Percentiles rank a stretch among this genome's conserved stretches.
Evolutionary conservation across 1,284 basidiomycete species (phyloP).

Genomic region (Sanghuangporus baumii): DNA sequence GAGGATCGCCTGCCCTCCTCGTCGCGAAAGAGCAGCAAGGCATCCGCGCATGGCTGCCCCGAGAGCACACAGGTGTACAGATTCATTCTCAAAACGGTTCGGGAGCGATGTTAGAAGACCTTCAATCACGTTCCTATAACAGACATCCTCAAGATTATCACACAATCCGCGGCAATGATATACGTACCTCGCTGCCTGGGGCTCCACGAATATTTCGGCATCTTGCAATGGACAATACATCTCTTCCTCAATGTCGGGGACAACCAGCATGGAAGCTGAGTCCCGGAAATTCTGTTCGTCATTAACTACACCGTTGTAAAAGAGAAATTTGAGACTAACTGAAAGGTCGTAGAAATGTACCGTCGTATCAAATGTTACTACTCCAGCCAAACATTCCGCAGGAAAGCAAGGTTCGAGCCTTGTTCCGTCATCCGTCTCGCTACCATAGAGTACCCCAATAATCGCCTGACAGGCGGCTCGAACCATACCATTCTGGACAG

Average conservation of each 20-base stretch:
- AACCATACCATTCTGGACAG: slow-evolving; percentile 74
- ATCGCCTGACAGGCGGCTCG: slow-evolving; percentile 64
- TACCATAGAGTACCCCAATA: slow-evolving; percentile 66
- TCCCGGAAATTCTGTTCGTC: slow-evolving; percentile 45
- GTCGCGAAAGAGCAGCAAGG: slow-evolving; percentile 68
- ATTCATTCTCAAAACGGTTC: slow-evolving; percentile 51
- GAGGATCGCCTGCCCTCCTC: slow-evolving; percentile 82
- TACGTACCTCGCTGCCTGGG: slow-evolving; percentile 60
- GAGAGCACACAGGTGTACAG: slow-evolving; percentile 57
- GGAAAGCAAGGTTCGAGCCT: slow-evolving; percentile 48
- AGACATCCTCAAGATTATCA: background rate
- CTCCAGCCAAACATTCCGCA: slow-evolving; percentile 54
- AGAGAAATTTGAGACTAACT: slow-evolving; percentile 42
- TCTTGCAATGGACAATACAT: slow-evolving; percentile 80
- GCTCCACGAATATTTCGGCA: slow-evolving; percentile 74
- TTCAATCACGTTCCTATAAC: slow-evolving; percentile 50
- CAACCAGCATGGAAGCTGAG: slow-evolving; percentile 73
- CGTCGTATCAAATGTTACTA: slow-evolving; percentile 81
- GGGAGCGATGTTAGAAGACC: slow-evolving; percentile 65
- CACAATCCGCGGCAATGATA: background rate
- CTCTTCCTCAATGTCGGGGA: slow-evolving; percentile 83
- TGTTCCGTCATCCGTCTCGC: slow-evolving; percentile 35
- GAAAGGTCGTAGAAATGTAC: slow-evolving; percentile 91
- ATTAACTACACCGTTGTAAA: slow-evolving; percentile 14
- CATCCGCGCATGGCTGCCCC: slow-evolving; percentile 77